Percentiles rank a stretch among this genome's conserved stretches.
Conservation (phyloP, 257 asterid genomes). For the Salvia miltiorrhiza region DNA sequence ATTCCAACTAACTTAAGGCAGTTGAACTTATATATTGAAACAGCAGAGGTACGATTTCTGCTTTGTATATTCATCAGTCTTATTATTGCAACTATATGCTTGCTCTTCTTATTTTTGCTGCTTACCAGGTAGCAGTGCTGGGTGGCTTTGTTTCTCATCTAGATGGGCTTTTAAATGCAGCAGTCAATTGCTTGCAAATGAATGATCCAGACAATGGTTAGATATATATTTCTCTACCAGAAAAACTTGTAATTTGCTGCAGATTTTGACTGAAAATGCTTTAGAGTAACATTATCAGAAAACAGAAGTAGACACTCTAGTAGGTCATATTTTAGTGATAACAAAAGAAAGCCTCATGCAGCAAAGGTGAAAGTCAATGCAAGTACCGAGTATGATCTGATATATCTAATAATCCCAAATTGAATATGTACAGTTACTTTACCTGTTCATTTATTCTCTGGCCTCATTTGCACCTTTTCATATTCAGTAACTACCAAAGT, state of each 20-base stretch:
- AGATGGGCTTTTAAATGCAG: conserved; percentile 62
- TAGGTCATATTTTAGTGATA: conserved; percentile 9
- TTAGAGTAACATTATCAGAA: neutral
- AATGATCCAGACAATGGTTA: conserved; percentile 56
- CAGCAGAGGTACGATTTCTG: conserved; percentile 70
- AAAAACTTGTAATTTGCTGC: conserved; percentile 3
- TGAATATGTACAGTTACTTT: neutral
- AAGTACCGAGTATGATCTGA: neutral
- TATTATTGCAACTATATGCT: conserved; percentile 12
- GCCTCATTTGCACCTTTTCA: neutral
- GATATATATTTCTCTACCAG: conserved; percentile 31
- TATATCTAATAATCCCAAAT: conserved; percentile 1
- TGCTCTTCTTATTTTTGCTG: conserved; percentile 14
- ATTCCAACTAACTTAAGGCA: conserved; percentile 50
- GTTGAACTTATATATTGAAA: conserved; percentile 74
- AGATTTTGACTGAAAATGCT: conserved; percentile 1
- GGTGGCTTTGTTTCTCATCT: conserved; percentile 75
- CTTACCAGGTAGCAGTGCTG: conserved; percentile 60
- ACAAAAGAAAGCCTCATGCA: conserved; percentile 1
- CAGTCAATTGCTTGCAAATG: conserved; percentile 52
- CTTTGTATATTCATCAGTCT: conserved; percentile 9
- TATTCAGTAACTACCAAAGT: conserved; percentile 6
- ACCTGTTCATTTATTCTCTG: conserved; percentile 1
- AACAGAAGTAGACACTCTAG: neutral
- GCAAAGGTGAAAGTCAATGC: neutral